Evolutionary conservation across 345 rosid genomes (phyloP), one percentile per base, ranked within the genome.

Genomic region (Lepidium africanum): DNA sequence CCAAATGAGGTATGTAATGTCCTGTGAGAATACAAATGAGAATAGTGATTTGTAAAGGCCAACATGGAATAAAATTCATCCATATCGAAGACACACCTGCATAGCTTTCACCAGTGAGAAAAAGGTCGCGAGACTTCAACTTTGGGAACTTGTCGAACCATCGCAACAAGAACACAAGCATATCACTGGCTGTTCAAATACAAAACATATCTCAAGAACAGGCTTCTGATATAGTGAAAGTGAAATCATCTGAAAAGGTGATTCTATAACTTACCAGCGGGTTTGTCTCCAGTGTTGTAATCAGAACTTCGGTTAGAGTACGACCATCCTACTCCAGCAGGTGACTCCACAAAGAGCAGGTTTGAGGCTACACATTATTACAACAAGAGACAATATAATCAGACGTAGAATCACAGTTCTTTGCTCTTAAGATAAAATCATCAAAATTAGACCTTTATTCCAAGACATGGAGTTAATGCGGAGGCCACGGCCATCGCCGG

Each of bases 251-350:
- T 42, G 8, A 17, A 10, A 4, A 37, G n/a, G 4, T 42, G 10
- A 7, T 23, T 13, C 35, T 10, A 7, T 10, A 35, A 3, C 5
- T 16, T 82, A 84, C 98, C 92, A 17, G 90, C 73, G 46, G 85
- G 49, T 49, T 75, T 81, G 69, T 92, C 96, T 60, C 96, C 96
- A 5, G 80, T 64, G 59, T 42, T 83, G 63, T 85, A 92, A 80
- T 90, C 96, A 0, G 91, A 80, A 73, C 78, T 73, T 33, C 80
- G 78, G 71, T 87, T 87, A 9, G 98, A 89, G 83, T 92, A 92
- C 50, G 98, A 92, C 96, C 96, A 89, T 55, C 95, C 96, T 41
- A 89, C 98, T 74, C 96, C 96, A 38, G 86, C 96, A 19, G 96
- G 98, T 67, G 96, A 92, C 77, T 92, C 96, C 51, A 89, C 86